A percentile compares a stretch with the other conserved stretches of the same genome.
phyloP scores from a whole-genome alignment of 2,329 filamentous ascomycete genomes.

The Neodidymelliopsis sp. region DNA sequence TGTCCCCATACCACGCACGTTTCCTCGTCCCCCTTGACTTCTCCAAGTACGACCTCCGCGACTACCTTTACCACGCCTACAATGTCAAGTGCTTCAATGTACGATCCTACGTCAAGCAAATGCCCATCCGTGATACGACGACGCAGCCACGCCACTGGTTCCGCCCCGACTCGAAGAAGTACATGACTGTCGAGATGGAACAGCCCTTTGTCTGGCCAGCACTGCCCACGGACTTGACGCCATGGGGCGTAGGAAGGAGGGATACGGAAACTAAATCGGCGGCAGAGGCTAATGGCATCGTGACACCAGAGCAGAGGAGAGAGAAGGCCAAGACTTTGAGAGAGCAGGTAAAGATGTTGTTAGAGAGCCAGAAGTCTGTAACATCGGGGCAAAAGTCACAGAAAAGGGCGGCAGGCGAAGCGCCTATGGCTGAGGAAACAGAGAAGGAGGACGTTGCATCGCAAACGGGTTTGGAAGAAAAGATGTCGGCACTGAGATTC shows the following conservation, averaged over 20 bases:
- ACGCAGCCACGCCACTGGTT: slow-evolving; percentile 64
- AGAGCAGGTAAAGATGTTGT: slow-evolving; percentile 36
- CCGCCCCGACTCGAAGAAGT: slow-evolving; percentile 79
- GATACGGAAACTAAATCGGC: slow-evolving; percentile 40
- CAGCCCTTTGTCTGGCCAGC: slow-evolving; percentile 89
- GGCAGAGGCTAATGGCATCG: slow-evolving; percentile 12
- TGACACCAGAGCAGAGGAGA: slow-evolving; percentile 21
- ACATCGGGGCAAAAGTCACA: not conserved
- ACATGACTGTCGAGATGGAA: slow-evolving; percentile 91
- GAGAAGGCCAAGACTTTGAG: slow-evolving; percentile 28
- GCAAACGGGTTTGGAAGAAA: slow-evolving; percentile 45
- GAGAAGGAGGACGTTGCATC: slow-evolving; percentile 16
- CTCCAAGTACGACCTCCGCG: slow-evolving; percentile 95
- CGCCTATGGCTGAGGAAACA: slow-evolving; percentile 13
- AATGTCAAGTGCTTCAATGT: slow-evolving; percentile 72
- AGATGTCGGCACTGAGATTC: slow-evolving; percentile 50
- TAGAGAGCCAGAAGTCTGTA: slow-evolving; percentile 25
- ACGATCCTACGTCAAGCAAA: slow-evolving; percentile 80
- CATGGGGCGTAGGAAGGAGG: slow-evolving; percentile 55
- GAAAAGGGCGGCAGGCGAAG: slow-evolving; percentile 5
- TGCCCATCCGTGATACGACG: slow-evolving; percentile 65
- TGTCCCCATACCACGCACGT: slow-evolving; percentile 80
- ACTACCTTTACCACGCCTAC: slow-evolving; percentile 92
- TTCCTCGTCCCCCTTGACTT: slow-evolving; percentile 92
- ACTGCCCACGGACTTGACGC: slow-evolving; percentile 60